Base-by-base conservation (phyloP, 805 yeast species). In the Teunomyces funiuensis region DNA sequence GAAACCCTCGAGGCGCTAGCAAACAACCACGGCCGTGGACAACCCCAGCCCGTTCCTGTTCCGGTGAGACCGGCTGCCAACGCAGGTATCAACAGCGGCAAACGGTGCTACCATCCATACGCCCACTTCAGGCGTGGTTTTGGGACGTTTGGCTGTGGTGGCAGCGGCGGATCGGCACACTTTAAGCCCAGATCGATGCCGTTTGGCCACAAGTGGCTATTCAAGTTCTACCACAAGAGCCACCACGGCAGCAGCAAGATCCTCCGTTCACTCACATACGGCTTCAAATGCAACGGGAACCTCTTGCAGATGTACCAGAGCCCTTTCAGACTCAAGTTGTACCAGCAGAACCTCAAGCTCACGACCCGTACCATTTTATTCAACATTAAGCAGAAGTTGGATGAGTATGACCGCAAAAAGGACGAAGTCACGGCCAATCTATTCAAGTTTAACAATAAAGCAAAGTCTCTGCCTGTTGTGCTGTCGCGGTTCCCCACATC, bases 1-100 rank as follows among this genome's bases (percentile, higher is more conserved):
- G 70, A 71, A 53, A 68, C 71, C 20, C 63, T 77, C 18, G 73
- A 74, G 47, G 81, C 77, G 44, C 60, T 77, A 41, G 68, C 71
- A 26, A 70, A 68, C 49, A 61, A 50, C 23, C 44, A 63, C 27
- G 49, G 55, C 20, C 47, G 55, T n/a, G 47, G 47, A 2, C 48
- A 49, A 10, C 63, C 55, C 10, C 61, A 51, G 25, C 60, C 68
- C 2, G 71, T 68, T 31, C 65, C 65, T 3, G 57, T 63, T 6
- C 68, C 65, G 14, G 66, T 72, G 13, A 23, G 50, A 22, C 40
- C 25, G n/a, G n/a, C n/a, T 11, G 5, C 37, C 31, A 25, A 34
- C 28, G 14, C 36, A n/a, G n/a, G n/a, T n/a, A n/a, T n/a, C n/a
- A n/a, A n/a, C 28, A 22, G 23, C 31, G 14, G 14, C 10, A 30